A percentile compares a stretch with the other conserved stretches of the same genome.
Conservation (phyloP, 495 filamentous ascomycete species). For the Glonium stellatum region DNA sequence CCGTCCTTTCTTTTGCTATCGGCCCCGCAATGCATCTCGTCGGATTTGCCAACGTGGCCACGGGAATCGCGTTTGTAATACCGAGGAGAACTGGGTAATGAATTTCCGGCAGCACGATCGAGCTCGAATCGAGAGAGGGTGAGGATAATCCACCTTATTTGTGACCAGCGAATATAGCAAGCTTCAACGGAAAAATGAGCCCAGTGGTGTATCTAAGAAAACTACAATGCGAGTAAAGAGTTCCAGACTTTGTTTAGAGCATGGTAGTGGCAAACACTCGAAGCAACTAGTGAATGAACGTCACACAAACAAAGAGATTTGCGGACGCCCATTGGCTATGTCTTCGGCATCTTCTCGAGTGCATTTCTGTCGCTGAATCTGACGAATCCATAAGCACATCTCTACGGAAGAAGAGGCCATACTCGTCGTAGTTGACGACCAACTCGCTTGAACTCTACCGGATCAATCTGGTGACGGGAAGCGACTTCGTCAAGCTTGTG, state of each 20-base stretch:
- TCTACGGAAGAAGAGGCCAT: slow-evolving; percentile 39
- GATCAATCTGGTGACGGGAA: slow-evolving; percentile 41
- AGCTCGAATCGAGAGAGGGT: neutral
- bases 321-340: neutral
- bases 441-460: slow-evolving; percentile 36
- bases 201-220: neutral
- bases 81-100: neutral
- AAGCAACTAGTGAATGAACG: neutral
- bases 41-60: neutral
- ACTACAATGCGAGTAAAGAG: neutral
- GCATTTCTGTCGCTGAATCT: neutral
- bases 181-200: neutral
- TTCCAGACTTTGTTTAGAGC: neutral
- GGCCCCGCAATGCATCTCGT: neutral
- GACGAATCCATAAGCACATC: neutral
- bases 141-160: neutral
- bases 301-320: neutral
- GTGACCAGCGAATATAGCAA: neutral
- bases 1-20: neutral
- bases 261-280: neutral
- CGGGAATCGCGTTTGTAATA: neutral
- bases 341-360: neutral
- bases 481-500: slow-evolving; percentile 44
- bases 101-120: neutral
- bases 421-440: slow-evolving; percentile 36